A percentile compares a stretch with the other conserved stretches of the same genome.
Evolutionary conservation across 768 basidiomycete genomes (phyloP).

Genomic region (Tricholoma furcatifolium): DNA sequence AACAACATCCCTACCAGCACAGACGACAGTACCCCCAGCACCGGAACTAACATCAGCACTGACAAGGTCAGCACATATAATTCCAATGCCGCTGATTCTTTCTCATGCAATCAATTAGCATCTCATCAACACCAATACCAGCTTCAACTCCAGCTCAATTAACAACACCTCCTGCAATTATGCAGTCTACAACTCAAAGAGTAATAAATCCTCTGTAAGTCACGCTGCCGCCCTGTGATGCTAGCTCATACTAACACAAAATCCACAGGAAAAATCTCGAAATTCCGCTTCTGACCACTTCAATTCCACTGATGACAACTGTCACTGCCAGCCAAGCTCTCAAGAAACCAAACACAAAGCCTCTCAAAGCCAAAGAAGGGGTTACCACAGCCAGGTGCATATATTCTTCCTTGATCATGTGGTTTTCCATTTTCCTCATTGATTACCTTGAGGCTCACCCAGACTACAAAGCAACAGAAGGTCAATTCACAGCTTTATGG

Average conservation of each 20-base stretch:
- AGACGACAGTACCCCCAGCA: no score
- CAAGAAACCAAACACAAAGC: not conserved
- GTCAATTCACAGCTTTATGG: not conserved
- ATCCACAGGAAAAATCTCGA: not conserved
- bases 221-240: no score
- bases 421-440: not conserved
- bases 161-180: no score
- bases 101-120: no score
- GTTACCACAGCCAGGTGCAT: not conserved
- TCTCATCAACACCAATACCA: no score
- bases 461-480: not conserved
- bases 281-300: not conserved
- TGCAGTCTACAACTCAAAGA: no score
- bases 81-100: no score
- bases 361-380: not conserved
- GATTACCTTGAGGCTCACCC: not conserved
- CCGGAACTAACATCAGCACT: no score
- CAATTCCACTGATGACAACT: not conserved
- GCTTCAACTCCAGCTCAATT: no score
- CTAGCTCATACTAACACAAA: not conserved
- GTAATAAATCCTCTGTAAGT: not conserved
- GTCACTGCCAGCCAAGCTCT: not conserved
- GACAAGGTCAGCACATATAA: no score
- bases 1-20: no score
- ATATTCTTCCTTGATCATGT: not conserved